A percentile compares a stretch with the other conserved stretches of the same genome.
These are phyloP conservation scores for Wickerhamomyces rabaulensis DNA, from an alignment of 805 yeast genomes.

Conservation along the genomic window DNA sequence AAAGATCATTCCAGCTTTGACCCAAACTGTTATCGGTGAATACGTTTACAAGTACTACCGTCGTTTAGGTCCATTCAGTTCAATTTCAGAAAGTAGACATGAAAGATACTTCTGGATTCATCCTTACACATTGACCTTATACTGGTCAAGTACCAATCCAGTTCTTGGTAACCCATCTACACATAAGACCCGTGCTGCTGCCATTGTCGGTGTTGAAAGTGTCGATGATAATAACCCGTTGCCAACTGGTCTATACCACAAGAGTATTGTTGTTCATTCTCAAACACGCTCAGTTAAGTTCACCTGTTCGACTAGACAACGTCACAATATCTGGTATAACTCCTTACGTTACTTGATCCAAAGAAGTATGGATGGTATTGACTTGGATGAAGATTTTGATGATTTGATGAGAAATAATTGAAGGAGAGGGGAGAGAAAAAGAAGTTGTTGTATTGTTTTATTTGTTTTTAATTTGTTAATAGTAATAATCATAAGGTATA, in stretches of 20 bases:
- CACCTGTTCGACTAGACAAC: slow-evolving; percentile 81
- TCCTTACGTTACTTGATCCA: slow-evolving; percentile 73
- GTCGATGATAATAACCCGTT: slow-evolving; percentile 81
- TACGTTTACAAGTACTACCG: slow-evolving; percentile 81
- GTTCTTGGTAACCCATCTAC: slow-evolving; percentile 61
- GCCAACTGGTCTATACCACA: slow-evolving; percentile 85
- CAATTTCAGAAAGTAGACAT: slow-evolving; percentile 74
- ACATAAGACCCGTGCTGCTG: slow-evolving; percentile 70
- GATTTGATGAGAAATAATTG: not conserved
- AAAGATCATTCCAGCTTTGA: slow-evolving; percentile 76
- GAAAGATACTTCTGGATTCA: slow-evolving; percentile 95
- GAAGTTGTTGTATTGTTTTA: not conserved
- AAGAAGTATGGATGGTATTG: slow-evolving; percentile 55
- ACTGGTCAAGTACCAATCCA: slow-evolving; percentile 85
- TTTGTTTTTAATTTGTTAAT: not conserved
- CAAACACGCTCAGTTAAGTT: slow-evolving; percentile 58
- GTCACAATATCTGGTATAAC: slow-evolving; percentile 90
- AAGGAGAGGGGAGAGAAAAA: not conserved
- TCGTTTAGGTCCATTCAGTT: slow-evolving; percentile 65
- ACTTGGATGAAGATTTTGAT: slow-evolving; percentile 31
- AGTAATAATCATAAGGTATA: not conserved
- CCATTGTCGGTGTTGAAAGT: slow-evolving; percentile 72
- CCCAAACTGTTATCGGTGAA: slow-evolving; percentile 94
- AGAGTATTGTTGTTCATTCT: slow-evolving; percentile 73
- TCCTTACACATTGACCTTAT: slow-evolving; percentile 85